These are phyloP conservation scores for Isoetes taiwanensis DNA, from an alignment of 75 land plant genomes.

Conservation along the genomic window DNA sequence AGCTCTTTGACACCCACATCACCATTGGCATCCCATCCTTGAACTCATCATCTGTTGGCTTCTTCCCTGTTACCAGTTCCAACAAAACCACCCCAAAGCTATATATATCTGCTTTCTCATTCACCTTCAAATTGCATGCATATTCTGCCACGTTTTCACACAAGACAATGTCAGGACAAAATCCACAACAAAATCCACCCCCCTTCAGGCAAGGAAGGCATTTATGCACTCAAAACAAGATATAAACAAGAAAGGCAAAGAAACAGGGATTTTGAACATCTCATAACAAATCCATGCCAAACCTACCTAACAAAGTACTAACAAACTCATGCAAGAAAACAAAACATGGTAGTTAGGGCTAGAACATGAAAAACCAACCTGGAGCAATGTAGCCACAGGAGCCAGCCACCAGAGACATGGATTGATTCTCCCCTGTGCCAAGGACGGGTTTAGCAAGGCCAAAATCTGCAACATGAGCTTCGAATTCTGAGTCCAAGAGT, in stretches of 20 bases:
- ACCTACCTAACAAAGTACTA: no score
- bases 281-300: no score
- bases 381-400: slow-evolving; percentile 29
- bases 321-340: no score
- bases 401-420: slow-evolving; percentile 25
- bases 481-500: slow-evolving; percentile 17
- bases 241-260: no score
- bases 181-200: no score
- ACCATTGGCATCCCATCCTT: slow-evolving; percentile 67
- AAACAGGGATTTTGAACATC: no score
- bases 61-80: slow-evolving; percentile 66
- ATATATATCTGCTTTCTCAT: slow-evolving; percentile 82
- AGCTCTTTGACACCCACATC: slow-evolving; percentile 45
- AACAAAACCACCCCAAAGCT: slow-evolving; percentile 83
- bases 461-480: slow-evolving; percentile 28
- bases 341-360: no score
- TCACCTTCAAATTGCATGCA: slow-evolving; percentile 65
- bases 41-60: slow-evolving; percentile 57
- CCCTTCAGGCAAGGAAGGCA: no score
- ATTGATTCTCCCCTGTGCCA: slow-evolving; percentile 18
- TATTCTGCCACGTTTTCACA: slow-evolving; percentile 57
- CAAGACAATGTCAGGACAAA: no score
- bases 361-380: no score
- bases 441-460: slow-evolving; percentile 25
- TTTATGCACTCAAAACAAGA: no score